phyloP scores from a whole-genome alignment of 2,329 filamentous ascomycete genomes.

The Cercospora sp. region DNA sequence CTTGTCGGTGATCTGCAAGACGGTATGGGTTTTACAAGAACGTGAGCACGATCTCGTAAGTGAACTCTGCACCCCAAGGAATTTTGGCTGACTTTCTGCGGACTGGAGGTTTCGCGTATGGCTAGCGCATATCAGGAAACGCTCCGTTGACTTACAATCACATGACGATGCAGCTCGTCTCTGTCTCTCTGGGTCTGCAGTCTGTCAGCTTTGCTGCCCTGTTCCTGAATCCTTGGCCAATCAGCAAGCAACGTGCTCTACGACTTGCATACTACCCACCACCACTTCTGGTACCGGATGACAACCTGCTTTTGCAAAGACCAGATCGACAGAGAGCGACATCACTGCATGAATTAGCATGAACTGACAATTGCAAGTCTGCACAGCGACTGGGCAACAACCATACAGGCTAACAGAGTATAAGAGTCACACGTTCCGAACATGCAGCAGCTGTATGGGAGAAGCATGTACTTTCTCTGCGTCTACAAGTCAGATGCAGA shows the following conservation, averaged over 20 bases:
- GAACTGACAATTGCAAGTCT: not conserved
- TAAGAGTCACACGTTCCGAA: constrained; percentile 3
- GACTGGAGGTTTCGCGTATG: not conserved
- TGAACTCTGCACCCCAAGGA: too few species aligned
- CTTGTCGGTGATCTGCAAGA: too few species aligned
- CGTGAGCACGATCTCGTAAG: too few species aligned
- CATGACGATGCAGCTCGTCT: not conserved
- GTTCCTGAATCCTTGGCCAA: constrained; percentile 7
- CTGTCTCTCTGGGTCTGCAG: not conserved
- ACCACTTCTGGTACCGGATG: not conserved
- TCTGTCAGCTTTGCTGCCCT: not conserved
- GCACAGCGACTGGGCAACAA: constrained; percentile 1
- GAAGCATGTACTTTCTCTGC: not conserved
- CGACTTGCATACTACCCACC: not conserved
- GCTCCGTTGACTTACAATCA: not conserved
- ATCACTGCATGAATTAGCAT: not conserved
- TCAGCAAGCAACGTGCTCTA: constrained; percentile 16
- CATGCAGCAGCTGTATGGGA: not conserved
- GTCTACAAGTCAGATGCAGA: constrained; percentile 7
- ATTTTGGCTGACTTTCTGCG: too few species aligned
- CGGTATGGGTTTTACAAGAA: too few species aligned
- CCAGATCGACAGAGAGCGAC: not conserved
- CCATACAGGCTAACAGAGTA: not conserved
- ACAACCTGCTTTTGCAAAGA: constrained; percentile 1
- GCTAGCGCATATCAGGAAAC: not conserved